Evolutionary conservation across 805 yeast genomes (phyloP), one percentile per base, ranked within the genome.

Genomic region (Candida sphagnicola): DNA sequence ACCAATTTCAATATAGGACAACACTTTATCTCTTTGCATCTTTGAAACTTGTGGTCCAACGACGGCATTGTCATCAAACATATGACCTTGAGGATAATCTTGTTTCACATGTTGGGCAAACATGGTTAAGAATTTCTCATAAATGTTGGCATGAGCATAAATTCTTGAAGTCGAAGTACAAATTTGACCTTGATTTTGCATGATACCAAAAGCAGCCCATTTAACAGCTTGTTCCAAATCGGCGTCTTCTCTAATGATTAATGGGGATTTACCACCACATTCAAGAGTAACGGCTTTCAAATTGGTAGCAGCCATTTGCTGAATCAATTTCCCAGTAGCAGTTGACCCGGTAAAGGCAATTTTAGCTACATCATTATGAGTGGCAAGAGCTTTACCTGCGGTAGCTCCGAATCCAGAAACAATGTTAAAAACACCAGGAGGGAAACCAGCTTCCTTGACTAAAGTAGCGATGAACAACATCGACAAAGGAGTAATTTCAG

Each of bases 401-500:
- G 66, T 74, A 32, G 73, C 60, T 38, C 95, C 95, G 48, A 62
- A 73, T 2, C 87, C 95, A 36, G 82, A 74, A 41, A 85, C 59
- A 34, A 86, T 76, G 63, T 84, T 85, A 47, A 83, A 74, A 21
- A 80, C 85, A 44, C 90, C 91, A 6, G 85, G 72, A 31, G 90
- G 91, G 65, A 84, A 76, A 1, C 89, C 91, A 11, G 84, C 88
- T 47, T 75, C 67, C 50, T 67, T 65, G 50, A 78, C 77, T 38
- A 78, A 59, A 18, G 65, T 64, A 28, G 84, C 88, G 43, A 83
- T 68, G 48, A 72, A 67, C 47, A 84, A 72, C 47, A 82, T 67
- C 18, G 88, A 77, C 49, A 85, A 69, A 10, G 93, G 93, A 5
- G 91, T 83, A 48, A 80, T 65, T 62, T 85, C 93, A 40, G 88